These are phyloP conservation scores for Sutorius australiensis DNA, from an alignment of 768 basidiomycete species.

Conservation along the genomic window DNA sequence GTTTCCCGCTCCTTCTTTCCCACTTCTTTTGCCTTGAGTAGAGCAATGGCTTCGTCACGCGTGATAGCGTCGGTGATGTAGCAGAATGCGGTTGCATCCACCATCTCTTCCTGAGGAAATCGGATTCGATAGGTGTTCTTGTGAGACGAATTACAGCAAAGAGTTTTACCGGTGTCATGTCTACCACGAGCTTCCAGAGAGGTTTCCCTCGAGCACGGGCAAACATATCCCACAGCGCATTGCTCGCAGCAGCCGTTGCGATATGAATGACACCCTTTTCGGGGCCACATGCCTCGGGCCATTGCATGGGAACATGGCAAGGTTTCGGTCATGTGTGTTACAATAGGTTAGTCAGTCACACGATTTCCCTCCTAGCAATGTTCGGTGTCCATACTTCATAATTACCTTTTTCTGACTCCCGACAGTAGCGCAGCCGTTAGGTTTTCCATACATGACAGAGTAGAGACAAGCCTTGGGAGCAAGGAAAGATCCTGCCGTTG, in stretches of 20 bases:
- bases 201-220: slow-evolving; percentile 79
- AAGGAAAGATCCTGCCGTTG: no score
- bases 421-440: no score
- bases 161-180: slow-evolving; percentile 69
- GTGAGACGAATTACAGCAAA: background rate
- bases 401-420: no score
- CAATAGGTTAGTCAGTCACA: no score
- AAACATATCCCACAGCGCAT: slow-evolving; percentile 94
- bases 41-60: slow-evolving; percentile 78
- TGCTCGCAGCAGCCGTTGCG: slow-evolving; percentile 83
- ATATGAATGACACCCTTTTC: slow-evolving; percentile 96
- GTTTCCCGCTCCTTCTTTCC: slow-evolving; percentile 77
- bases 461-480: no score
- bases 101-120: slow-evolving; percentile 64
- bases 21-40: slow-evolving; percentile 74
- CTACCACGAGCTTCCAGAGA: slow-evolving; percentile 89
- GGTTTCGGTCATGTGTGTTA: no score
- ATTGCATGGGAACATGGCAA: no score
- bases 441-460: no score
- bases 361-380: no score
- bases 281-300: no score
- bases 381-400: no score
- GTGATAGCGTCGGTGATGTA: slow-evolving; percentile 95
- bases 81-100: slow-evolving; percentile 71
- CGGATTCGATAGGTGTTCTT: background rate